phyloP scores from a whole-genome alignment of 1,284 basidiomycete species.

The Tremellales sp. region DNA sequence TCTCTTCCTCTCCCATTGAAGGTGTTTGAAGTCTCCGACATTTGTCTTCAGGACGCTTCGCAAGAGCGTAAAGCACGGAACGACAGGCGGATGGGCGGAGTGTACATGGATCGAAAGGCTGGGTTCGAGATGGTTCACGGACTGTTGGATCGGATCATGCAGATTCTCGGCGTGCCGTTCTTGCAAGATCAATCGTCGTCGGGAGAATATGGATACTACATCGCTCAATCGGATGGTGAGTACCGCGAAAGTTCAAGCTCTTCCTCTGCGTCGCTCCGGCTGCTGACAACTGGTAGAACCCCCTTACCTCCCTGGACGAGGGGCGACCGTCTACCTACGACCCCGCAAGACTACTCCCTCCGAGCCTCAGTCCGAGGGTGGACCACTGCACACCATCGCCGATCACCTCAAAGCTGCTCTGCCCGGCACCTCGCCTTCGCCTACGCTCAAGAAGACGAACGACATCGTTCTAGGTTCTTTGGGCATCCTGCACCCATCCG shows the following conservation, averaged over 20 bases:
- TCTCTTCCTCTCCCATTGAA: slow-evolving; percentile 88
- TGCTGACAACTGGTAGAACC: slow-evolving; percentile 57
- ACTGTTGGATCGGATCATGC: slow-evolving; percentile 89
- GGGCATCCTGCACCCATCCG: slow-evolving; percentile 84
- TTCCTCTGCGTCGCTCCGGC: not conserved
- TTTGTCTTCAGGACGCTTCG: slow-evolving; percentile 78
- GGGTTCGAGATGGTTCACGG: slow-evolving; percentile 97
- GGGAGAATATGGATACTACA: slow-evolving; percentile 78
- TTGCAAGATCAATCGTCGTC: slow-evolving; percentile 60
- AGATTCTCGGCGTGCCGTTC: slow-evolving; percentile 82
- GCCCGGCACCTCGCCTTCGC: slow-evolving; percentile 11
- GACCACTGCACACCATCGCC: slow-evolving; percentile 43
- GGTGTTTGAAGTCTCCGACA: slow-evolving; percentile 90
- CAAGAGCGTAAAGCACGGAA: slow-evolving; percentile 83
- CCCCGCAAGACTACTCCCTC: slow-evolving; percentile 37
- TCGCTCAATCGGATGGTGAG: slow-evolving; percentile 76
- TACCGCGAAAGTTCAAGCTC: slow-evolving; percentile 17
- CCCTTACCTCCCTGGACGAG: slow-evolving; percentile 91
- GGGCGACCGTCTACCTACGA: slow-evolving; percentile 85
- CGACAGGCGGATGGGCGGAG: slow-evolving; percentile 76
- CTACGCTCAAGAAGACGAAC: slow-evolving; percentile 14
- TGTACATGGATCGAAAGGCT: slow-evolving; percentile 94
- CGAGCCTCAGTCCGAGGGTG: slow-evolving; percentile 10
- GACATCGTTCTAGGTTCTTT: slow-evolving; percentile 77
- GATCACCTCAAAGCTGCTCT: slow-evolving; percentile 48